Evolutionary conservation across 2,329 filamentous ascomycete species (phyloP).

Genomic region (Penicillium sp.): DNA sequence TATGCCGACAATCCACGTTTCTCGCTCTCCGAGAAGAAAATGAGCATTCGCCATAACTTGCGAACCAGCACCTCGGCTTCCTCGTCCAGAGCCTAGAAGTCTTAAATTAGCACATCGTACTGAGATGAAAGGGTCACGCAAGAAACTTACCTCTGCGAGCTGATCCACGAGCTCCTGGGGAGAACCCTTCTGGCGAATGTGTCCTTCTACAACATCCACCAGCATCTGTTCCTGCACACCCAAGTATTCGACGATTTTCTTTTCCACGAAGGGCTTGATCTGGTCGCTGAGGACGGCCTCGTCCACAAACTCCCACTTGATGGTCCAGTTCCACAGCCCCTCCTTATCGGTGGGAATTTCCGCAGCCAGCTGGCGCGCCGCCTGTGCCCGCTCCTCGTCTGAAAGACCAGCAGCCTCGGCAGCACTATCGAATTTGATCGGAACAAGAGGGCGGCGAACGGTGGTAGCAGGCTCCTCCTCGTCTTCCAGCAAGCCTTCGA

Average conservation of each 20-base stretch:
- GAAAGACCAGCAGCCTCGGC: constrained; percentile 67
- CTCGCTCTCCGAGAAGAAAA: constrained; percentile 95
- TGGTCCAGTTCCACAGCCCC: constrained; percentile 85
- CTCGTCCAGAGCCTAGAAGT: constrained; percentile 75
- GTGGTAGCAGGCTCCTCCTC: constrained; percentile 77
- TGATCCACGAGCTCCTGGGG: constrained; percentile 83
- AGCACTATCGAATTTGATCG: constrained; percentile 76
- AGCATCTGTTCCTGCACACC: constrained; percentile 95
- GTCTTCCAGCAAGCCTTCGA: constrained; percentile 91
- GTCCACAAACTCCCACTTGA: constrained; percentile 91
- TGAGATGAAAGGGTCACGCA: background rate
- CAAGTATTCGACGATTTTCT: constrained; percentile 95
- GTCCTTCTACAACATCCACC: constrained; percentile 87
- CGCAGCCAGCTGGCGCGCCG: constrained; percentile 75
- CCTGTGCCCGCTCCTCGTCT: constrained; percentile 83
- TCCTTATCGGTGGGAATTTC: constrained; percentile 88
- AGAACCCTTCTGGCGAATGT: constrained; percentile 70
- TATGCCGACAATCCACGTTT: constrained; percentile 78
- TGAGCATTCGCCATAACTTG: constrained; percentile 98
- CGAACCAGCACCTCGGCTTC: constrained; percentile 91
- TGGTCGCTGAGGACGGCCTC: constrained; percentile 78
- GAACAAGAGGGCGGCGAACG: constrained; percentile 72
- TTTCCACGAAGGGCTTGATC: constrained; percentile 90
- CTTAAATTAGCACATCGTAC: constrained; percentile 32
- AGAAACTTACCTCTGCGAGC: constrained; percentile 69